These are phyloP conservation scores for Cladosporium velox DNA, from an alignment of 2,329 filamentous ascomycete species.

Conservation along the genomic window DNA sequence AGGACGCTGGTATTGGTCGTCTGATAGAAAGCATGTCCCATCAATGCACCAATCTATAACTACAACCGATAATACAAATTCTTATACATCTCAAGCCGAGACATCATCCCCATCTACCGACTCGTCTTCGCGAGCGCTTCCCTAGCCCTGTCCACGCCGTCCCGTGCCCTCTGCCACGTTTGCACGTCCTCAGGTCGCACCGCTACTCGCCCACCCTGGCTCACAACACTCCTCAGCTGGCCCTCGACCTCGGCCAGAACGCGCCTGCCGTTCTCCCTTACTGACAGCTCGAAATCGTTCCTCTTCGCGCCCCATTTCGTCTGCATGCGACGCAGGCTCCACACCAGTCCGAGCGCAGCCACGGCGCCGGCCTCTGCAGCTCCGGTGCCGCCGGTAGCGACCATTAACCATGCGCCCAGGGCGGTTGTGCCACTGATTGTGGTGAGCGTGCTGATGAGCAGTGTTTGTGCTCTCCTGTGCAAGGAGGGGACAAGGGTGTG, in stretches of 20 bases:
- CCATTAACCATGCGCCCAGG: constrained; percentile 57
- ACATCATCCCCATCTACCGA: background rate
- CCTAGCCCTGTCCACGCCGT: constrained; percentile 49
- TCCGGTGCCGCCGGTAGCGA: constrained; percentile 54
- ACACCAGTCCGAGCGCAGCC: constrained; percentile 60
- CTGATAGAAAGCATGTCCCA: background rate
- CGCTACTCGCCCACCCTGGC: constrained; percentile 44
- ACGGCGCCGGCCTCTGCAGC: constrained; percentile 61
- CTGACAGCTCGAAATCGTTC: constrained; percentile 52
- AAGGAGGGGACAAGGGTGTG: constrained; percentile 45
- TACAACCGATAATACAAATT: background rate
- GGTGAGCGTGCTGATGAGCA: constrained; percentile 71
- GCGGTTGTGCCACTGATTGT: constrained; percentile 63
- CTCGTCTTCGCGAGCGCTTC: constrained; percentile 45
- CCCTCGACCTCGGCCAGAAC: constrained; percentile 58
- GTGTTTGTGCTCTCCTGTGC: constrained; percentile 48
- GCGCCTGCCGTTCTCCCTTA: constrained; percentile 60
- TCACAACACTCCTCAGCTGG: constrained; percentile 49
- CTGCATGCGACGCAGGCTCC: constrained; percentile 60
- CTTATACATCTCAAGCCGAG: background rate
- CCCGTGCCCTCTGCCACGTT: constrained; percentile 46
- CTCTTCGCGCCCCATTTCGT: constrained; percentile 59
- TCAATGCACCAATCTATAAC: background rate
- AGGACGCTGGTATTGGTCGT: background rate
- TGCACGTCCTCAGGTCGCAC: constrained; percentile 39